Evolutionary conservation across 225 moss, liverwort and hornwort species (phyloP), one percentile per base, ranked within the genome.

Genomic region (Lunularia cruciata): DNA sequence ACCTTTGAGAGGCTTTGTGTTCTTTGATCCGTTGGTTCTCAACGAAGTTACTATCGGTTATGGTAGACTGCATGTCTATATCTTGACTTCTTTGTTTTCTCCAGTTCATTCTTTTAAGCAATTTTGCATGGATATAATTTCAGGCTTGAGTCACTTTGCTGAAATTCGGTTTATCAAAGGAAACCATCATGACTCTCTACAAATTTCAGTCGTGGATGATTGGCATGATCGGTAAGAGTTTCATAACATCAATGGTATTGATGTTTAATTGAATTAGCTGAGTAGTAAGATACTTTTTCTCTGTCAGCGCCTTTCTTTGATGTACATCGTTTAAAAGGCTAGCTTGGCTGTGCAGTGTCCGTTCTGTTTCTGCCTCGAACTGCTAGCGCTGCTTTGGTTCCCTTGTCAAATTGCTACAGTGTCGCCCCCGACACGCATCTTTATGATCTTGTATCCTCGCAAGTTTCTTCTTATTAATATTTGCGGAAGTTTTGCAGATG

Each of bases 381-480:
- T 65, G 83, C 71, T 68, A 74, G 72, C 71, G 82, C 88, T 38
- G 65, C 82, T 62, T 63, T 66, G 83, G 60, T 74, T 45, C 91
- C 88, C 19, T 42, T 58, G 61, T 86, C 90, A 52, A 76, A 92
- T 43, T 96, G 95, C 76, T 92, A 92, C 76, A 40, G 74, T 51
- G 40, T 92, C 72, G 82, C 84, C 65, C 32, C 72, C 12, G 68
- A 86, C 13, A 86, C 81, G 45, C 80, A 83, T 61, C 73, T 96
- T 27, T 84, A 87, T 71, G 95, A 96, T 70, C 76, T 96, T 51
- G 95, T 95, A 95, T 95, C 92, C 92, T 81, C 31, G n/a, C n/a
- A n/a, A n/a, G n/a, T n/a, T n/a, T n/a, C n/a, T n/a, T n/a, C n/a
- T n/a, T n/a, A n/a, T n/a, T n/a, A n/a, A n/a, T n/a, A n/a, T n/a